Percentiles rank a stretch among this genome's conserved stretches.
These are phyloP conservation scores for Penicillium canescens DNA, from an alignment of 495 filamentous ascomycete species.

Conservation along the genomic window DNA sequence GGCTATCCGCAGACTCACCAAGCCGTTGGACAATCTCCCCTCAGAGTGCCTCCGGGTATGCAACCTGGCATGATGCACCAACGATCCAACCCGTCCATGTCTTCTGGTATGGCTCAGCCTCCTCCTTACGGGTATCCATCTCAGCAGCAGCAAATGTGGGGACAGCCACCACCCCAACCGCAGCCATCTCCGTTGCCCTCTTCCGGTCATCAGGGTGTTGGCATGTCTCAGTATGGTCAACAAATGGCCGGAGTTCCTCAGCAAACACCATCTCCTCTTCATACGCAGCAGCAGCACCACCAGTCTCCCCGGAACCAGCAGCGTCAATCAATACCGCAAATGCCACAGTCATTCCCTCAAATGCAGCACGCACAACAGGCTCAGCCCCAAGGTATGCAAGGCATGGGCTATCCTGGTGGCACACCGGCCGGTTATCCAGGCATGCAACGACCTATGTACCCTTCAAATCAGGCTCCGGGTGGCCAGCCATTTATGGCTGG, in stretches of 20 bases:
- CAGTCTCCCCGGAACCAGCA: constrained; percentile 52
- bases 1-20: constrained; percentile 39
- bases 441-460: constrained; percentile 45
- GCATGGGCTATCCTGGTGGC: constrained; percentile 42
- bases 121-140: constrained; percentile 49
- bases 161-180: constrained; percentile 55
- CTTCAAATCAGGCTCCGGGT: constrained; percentile 37
- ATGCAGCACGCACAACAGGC: constrained; percentile 56
- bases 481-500: constrained; percentile 44
- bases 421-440: constrained; percentile 35
- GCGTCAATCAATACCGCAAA: constrained; percentile 41
- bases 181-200: constrained; percentile 49
- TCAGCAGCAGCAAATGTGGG: constrained; percentile 51
- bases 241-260: constrained; percentile 39
- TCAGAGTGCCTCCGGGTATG: constrained; percentile 41
- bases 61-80: constrained; percentile 51
- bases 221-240: constrained; percentile 46
- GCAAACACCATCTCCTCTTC: constrained; percentile 46
- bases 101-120: constrained; percentile 38
- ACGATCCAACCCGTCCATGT: constrained; percentile 40
- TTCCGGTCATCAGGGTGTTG: constrained; percentile 40
- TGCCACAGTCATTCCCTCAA: constrained; percentile 43
- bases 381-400: constrained; percentile 58
- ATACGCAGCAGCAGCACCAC: constrained; percentile 43
- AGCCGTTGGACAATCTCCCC: constrained; percentile 44